Base-by-base conservation (phyloP, 2,329 filamentous ascomycete species). In the Curvularia spicifera region DNA sequence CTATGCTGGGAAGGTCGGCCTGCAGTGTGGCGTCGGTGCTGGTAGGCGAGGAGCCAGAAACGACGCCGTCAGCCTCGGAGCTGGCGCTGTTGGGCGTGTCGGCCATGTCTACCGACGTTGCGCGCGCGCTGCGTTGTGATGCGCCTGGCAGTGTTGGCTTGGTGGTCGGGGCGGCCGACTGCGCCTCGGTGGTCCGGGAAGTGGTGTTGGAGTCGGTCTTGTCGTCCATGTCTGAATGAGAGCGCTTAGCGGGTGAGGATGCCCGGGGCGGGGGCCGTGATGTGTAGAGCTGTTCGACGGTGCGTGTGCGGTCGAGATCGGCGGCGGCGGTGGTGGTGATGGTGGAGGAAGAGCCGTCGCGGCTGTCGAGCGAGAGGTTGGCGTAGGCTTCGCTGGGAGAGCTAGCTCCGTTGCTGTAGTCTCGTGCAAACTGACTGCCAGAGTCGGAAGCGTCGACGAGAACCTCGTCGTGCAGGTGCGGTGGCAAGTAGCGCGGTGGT, bases 381-480 rank as follows among this genome's bases (percentile, higher is more conserved):
- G 83, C 82, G 78, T 81, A 85, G 57, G 83, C 82, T 64, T 82
- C 80, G 66, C 79, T 83, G 35, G 83, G 81, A 13, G 80, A 83
- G 69, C 78, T 80, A 24, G 75, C 73, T 29, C 77, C 76, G 54
- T 73, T 73, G 59, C 75, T 60, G 60, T 76, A 76, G 61, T 78
- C 77, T 60, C 71, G 65, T 43, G 73, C 61, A 18, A 58, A 42
- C 15, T 64, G 43, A 29, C 54, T 67, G 44, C 43, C 63, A 33
- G 70, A 49, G 54, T 76, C 73, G 26, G 68, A 62, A 12, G 72
- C 68, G 70, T 78, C 76, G 31, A 59, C 48, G 33, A 72, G 67
- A 53, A 83, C 78, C 71, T 84, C 82, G 72, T 81, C 79, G 71
- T 84, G 83, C 56, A 86, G 76, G 73, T 86, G 84, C 53, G 83